These are phyloP conservation scores for Penicillium vulpinum DNA, from an alignment of 2,329 filamentous ascomycete genomes.

Conservation along the genomic window DNA sequence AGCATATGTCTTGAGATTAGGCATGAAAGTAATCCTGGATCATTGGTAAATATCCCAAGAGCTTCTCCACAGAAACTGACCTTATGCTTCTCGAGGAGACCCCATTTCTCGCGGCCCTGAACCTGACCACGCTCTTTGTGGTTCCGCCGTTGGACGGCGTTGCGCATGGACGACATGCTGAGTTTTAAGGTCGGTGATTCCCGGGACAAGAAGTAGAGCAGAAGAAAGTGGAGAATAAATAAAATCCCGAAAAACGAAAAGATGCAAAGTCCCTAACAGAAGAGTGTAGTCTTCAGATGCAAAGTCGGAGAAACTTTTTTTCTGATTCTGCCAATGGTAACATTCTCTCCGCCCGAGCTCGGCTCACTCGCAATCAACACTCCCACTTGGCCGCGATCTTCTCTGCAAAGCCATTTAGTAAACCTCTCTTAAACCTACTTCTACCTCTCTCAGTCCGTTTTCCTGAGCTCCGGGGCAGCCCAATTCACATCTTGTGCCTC, in stretches of 20 bases:
- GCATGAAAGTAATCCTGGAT: background rate
- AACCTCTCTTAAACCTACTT: background rate
- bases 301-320: conserved; percentile 25
- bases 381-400: conserved; percentile 12
- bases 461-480: background rate
- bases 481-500: background rate
- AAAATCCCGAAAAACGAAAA: background rate
- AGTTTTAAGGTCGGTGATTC: background rate
- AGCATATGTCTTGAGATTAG: background rate
- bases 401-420: background rate
- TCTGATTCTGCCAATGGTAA: conserved; percentile 21
- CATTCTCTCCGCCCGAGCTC: conserved; percentile 25
- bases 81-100: conserved; percentile 95
- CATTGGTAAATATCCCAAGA: background rate
- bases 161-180: conserved; percentile 60
- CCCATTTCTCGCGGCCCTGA: conserved; percentile 77
- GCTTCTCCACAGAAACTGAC: conserved; percentile 39
- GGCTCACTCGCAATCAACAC: conserved; percentile 27
- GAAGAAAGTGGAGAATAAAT: background rate
- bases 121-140: conserved; percentile 91
- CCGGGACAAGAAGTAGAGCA: background rate
- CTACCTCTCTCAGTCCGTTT: background rate
- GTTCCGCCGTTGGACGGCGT: conserved; percentile 73
- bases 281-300: conserved; percentile 7
- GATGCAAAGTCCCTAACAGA: background rate